Conservation (phyloP, 352 stramenopile species). For the Globisporangium echinulatum region DNA sequence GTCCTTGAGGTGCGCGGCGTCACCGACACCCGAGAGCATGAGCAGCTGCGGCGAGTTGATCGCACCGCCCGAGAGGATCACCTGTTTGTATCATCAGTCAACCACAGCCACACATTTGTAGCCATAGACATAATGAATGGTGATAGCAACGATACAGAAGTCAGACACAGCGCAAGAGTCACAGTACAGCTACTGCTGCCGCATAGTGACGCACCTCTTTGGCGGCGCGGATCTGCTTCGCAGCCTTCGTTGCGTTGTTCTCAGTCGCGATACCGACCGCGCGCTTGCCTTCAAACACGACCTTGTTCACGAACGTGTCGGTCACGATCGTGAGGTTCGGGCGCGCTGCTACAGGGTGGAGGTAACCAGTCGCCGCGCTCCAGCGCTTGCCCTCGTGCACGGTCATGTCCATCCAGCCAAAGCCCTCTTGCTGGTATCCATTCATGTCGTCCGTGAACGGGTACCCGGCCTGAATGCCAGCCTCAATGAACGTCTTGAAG, state of each 20-base stretch:
- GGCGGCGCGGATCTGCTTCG: constrained; percentile 40
- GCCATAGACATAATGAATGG: too few species aligned
- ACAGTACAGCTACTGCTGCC: background rate
- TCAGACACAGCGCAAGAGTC: background rate
- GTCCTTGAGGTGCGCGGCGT: constrained; percentile 66
- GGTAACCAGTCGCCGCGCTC: constrained; percentile 70
- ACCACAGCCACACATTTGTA: too few species aligned
- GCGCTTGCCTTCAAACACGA: constrained; percentile 78
- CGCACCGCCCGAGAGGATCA: constrained; percentile 82
- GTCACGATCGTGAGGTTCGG: constrained; percentile 74
- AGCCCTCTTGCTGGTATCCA: constrained; percentile 84
- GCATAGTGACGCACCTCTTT: constrained; percentile 47
- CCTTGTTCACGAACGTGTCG: constrained; percentile 78
- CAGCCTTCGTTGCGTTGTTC: constrained; percentile 49
- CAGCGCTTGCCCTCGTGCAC: constrained; percentile 76
- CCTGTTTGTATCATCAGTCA: constrained; percentile 6
- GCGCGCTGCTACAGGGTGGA: constrained; percentile 59
- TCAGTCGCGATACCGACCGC: constrained; percentile 72
- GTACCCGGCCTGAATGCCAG: constrained; percentile 79
- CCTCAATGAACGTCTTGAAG: constrained; percentile 89
- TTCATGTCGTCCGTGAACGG: constrained; percentile 88
- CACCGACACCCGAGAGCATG: constrained; percentile 83
- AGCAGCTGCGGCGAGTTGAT: constrained; percentile 88
- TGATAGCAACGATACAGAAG: background rate
- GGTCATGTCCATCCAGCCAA: constrained; percentile 89